Percentiles rank a stretch among this genome's conserved stretches.
These are phyloP conservation scores for Tetrapisispora pingtungensis DNA, from an alignment of 805 yeast species.

Conservation along the genomic window DNA sequence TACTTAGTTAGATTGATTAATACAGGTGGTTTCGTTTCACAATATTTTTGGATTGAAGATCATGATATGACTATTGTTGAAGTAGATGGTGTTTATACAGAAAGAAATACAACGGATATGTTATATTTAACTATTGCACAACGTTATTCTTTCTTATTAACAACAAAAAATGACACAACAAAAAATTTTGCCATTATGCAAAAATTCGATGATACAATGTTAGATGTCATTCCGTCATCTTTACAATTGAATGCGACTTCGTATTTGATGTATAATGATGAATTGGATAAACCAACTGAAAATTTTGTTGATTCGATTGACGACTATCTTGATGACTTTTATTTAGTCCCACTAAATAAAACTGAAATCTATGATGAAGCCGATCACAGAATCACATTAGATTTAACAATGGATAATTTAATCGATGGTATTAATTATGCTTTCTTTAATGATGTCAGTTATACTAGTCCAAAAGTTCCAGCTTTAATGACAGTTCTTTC, in stretches of 20 bases:
- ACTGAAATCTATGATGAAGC: slow-evolving; percentile 52
- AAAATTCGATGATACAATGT: slow-evolving; percentile 69
- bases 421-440: slow-evolving; percentile 87
- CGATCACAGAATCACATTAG: slow-evolving; percentile 58
- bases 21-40: slow-evolving; percentile 86
- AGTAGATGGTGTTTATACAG: slow-evolving; percentile 83
- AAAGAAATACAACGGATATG: slow-evolving; percentile 58
- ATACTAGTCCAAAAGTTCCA: slow-evolving; percentile 75
- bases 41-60: slow-evolving; percentile 79
- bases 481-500: slow-evolving; percentile 67
- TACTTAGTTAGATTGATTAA: slow-evolving; percentile 74
- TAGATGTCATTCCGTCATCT: slow-evolving; percentile 61
- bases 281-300: slow-evolving; percentile 33
- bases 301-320: slow-evolving; percentile 38
- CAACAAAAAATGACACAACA: slow-evolving; percentile 54
- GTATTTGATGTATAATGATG: slow-evolving; percentile 49
- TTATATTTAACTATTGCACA: slow-evolving; percentile 85
- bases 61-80: slow-evolving; percentile 82
- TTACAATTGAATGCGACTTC: slow-evolving; percentile 65
- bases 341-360: slow-evolving; percentile 53
- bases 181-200: slow-evolving; percentile 77
- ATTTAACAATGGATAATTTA: slow-evolving; percentile 77
- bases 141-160: slow-evolving; percentile 72
- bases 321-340: slow-evolving; percentile 64
- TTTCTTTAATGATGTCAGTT: slow-evolving; percentile 85